Percentiles rank a stretch among this genome's conserved stretches.
Conservation (phyloP, 805 yeast genomes). For the Ogataea populi-albae region DNA sequence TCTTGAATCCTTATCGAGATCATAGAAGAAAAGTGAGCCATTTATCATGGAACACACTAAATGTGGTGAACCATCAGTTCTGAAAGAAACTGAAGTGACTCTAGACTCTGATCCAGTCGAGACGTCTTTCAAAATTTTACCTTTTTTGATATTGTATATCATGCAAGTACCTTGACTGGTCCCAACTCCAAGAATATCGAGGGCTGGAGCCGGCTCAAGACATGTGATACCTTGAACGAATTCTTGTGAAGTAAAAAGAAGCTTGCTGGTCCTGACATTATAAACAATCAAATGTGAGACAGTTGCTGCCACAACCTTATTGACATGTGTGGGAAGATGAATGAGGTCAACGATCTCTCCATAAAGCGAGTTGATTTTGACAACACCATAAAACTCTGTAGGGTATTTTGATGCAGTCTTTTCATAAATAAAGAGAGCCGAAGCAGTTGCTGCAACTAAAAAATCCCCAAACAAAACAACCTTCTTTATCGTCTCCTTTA, state of each 20-base stretch:
- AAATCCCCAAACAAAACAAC: conserved; percentile 75
- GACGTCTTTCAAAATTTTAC: conserved; percentile 51
- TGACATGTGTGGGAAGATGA: conserved; percentile 90
- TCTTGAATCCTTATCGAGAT: conserved; percentile 66
- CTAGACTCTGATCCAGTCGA: conserved; percentile 40
- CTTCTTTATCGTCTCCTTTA: conserved; percentile 40
- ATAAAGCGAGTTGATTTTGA: conserved; percentile 56
- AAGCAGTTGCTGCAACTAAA: conserved; percentile 53
- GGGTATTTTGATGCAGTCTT: conserved; percentile 42
- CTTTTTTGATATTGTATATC: conserved; percentile 67
- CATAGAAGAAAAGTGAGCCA: conserved; percentile 87
- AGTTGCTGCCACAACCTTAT: conserved; percentile 85
- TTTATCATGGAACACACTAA: conserved; percentile 71
- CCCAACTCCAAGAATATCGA: conserved; percentile 81
- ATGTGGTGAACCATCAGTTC: conserved; percentile 88
- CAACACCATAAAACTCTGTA: conserved; percentile 64
- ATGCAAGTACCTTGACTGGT: conserved; percentile 62
- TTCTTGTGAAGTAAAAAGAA: conserved; percentile 49
- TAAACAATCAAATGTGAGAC: conserved; percentile 55
- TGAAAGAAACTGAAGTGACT: conserved; percentile 68
- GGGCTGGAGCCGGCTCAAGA: conserved; percentile 81
- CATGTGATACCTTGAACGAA: conserved; percentile 59
- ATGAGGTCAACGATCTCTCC: conserved; percentile 67
- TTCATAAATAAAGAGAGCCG: conserved; percentile 30
- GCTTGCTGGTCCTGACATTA: conserved; percentile 76